Conservation (phyloP, 805 yeast genomes). For the Saturnispora ahearnii region DNA sequence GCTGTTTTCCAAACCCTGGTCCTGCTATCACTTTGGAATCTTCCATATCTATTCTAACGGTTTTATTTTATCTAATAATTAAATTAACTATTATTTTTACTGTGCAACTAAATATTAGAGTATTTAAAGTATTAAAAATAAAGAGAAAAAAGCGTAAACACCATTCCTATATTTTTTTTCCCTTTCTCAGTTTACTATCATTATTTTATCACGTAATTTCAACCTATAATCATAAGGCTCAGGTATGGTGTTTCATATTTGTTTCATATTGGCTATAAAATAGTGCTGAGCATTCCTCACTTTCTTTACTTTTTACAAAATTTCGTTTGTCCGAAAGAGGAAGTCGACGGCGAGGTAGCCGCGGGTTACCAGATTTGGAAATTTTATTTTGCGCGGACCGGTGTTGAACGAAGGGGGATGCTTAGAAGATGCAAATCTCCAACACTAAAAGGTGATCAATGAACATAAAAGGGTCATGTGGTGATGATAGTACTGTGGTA, state of each 20-base stretch:
- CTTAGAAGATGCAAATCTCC: too few species aligned
- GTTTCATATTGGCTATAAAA: neutral
- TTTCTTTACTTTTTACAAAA: neutral
- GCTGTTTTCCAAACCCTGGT: neutral
- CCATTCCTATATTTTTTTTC: too few species aligned
- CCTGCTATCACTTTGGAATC: neutral
- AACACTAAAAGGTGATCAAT: neutral
- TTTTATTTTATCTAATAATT: too few species aligned
- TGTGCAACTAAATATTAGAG: too few species aligned
- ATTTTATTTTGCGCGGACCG: constrained; percentile 1
- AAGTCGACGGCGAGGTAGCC: neutral
- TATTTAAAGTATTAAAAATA: too few species aligned
- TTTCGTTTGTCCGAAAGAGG: neutral
- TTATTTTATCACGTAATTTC: neutral
- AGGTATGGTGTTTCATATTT: neutral
- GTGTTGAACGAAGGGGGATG: neutral
- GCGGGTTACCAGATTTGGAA: constrained; percentile 1
- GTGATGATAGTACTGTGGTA: too few species aligned
- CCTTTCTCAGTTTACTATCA: neutral
- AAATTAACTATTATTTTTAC: too few species aligned
- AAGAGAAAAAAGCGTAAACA: too few species aligned
- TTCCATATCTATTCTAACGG: neutral
- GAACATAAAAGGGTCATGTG: neutral
- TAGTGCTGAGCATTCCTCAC: neutral
- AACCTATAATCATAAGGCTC: neutral